phyloP scores from a whole-genome alignment of 441 rosid genomes.

The Gossypium lobatum region DNA sequence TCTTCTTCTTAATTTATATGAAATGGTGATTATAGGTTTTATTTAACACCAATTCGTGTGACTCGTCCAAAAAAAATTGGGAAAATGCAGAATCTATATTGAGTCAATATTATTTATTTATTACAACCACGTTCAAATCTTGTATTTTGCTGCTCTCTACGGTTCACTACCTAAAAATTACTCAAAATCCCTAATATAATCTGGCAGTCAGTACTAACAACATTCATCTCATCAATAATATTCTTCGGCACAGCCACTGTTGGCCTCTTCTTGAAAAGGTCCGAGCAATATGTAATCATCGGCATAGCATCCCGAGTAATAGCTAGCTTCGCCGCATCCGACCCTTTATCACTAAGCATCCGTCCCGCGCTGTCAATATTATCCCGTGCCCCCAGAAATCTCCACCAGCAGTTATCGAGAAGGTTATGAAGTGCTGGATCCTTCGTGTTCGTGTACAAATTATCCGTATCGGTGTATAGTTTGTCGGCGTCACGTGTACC shows the following conservation, averaged over 20 bases:
- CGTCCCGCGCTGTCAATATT: neutral
- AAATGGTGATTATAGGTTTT: too few relatives aligned
- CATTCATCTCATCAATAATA: slow-evolving; percentile 2
- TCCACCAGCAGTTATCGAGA: slow-evolving; percentile 1
- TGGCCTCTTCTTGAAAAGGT: neutral
- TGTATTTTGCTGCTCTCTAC: neutral
- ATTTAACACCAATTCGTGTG: too few relatives aligned
- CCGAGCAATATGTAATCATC: neutral
- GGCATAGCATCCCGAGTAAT: neutral
- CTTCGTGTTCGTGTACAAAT: neutral
- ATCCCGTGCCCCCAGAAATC: neutral
- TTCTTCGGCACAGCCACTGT: neutral
- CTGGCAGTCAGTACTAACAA: slow-evolving; percentile 1
- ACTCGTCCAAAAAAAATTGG: too few relatives aligned
- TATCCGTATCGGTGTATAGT: neutral
- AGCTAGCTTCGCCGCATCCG: neutral
- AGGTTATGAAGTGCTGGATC: neutral
- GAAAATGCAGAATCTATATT: too few relatives aligned
- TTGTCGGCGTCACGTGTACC: neutral
- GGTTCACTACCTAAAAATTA: neutral
- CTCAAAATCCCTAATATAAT: slow-evolving; percentile 8
- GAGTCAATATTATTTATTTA: too few relatives aligned
- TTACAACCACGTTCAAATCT: neutral
- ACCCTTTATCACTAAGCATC: neutral
- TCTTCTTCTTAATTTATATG: too few relatives aligned